Base-by-base conservation (phyloP, 2,329 filamentous ascomycete species). In the Xylariaceae sp. region DNA sequence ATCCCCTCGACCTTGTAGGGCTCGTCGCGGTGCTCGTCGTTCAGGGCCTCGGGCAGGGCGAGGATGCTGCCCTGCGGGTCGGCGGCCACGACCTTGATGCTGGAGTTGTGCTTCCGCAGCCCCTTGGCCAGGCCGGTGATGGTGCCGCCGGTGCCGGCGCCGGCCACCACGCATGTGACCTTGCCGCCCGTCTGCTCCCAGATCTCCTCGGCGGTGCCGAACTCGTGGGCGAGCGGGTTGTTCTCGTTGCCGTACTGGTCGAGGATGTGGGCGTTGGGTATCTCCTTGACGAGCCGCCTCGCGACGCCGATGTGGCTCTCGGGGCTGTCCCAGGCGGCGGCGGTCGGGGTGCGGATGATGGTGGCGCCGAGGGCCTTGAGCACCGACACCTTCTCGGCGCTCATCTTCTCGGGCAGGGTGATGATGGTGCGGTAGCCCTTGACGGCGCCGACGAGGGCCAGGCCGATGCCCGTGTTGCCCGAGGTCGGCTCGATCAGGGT, bases 381-480 rank as follows among this genome's bases (percentile, higher is more conserved):
- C 18, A 98, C 92, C 2, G 90, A 83, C 24, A 98, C 92, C 64
- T 98, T 98, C 64, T 98, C 92, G 30, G 88, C 84, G 2, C 88
- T 95, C 92, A 98, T 98, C 72, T 98, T 98, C 67, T 98, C 92
- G 32, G 92, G 92, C 29, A 98, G 77, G 9, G 92, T 98, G 60
- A 98, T 98, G 64, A 98, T 96, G 25, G 89, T 93, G 64, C 90
- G 90, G 72, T 96, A 98, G 46, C 89, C 90, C 68, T 95, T 96
- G 54, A 98, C 84, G 12, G 92, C 92, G 37, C 78, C 90, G 13
- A 96, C 90, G 21, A 98, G 77, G 18, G 92, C 92, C 25, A 98
- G 72, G 15, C 92, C 92, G 46, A 98, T 98, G 46, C 92, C 92
- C 68, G 92, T 98, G 61, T 98, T 98, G 35, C 92, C 92, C 55